A percentile compares a stretch with the other conserved stretches of the same genome.
Evolutionary conservation across 2,329 filamentous ascomycete genomes (phyloP).

Genomic region (Rhynchosporium agropyri): DNA sequence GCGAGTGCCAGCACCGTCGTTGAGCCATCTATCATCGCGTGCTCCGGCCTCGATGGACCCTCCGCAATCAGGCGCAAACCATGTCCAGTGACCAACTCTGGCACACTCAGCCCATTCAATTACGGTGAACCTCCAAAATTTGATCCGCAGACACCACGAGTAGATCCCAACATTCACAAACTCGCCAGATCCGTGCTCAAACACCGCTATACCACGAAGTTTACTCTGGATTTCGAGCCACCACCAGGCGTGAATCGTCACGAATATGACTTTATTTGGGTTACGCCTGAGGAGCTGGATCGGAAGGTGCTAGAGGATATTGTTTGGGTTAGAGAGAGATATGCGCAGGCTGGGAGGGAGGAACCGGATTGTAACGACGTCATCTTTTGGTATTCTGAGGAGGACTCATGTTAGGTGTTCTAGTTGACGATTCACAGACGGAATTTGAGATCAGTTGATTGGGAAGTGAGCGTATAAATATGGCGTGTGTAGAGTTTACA

Average conservation of each 20-base stretch:
- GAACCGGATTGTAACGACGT: constrained; percentile 26
- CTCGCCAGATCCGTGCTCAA: constrained; percentile 17
- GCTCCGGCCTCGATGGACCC: constrained; percentile 1
- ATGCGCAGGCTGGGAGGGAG: constrained; percentile 20
- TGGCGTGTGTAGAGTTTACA: neutral
- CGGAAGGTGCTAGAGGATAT: constrained; percentile 28
- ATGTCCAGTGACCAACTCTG: constrained; percentile 2
- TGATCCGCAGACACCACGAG: constrained; percentile 16
- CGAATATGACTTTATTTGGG: constrained; percentile 27
- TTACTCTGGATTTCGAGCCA: constrained; percentile 15
- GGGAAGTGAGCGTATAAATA: neutral
- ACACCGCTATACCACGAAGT: constrained; percentile 23
- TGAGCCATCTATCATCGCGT: neutral
- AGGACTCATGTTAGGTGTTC: constrained; percentile 3
- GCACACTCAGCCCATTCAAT: constrained; percentile 6
- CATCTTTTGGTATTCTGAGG: constrained; percentile 27
- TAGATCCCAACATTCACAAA: constrained; percentile 2
- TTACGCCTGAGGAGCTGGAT: constrained; percentile 22
- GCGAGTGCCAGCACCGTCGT: neutral
- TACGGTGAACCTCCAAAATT: constrained; percentile 13
- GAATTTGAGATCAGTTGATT: neutral
- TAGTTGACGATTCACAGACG: neutral
- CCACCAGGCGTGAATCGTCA: neutral
- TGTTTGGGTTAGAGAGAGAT: constrained; percentile 28
- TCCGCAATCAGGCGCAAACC: constrained; percentile 15